These are phyloP conservation scores for Lojkania enalia DNA, from an alignment of 2,329 filamentous ascomycete genomes.

Conservation along the genomic window DNA sequence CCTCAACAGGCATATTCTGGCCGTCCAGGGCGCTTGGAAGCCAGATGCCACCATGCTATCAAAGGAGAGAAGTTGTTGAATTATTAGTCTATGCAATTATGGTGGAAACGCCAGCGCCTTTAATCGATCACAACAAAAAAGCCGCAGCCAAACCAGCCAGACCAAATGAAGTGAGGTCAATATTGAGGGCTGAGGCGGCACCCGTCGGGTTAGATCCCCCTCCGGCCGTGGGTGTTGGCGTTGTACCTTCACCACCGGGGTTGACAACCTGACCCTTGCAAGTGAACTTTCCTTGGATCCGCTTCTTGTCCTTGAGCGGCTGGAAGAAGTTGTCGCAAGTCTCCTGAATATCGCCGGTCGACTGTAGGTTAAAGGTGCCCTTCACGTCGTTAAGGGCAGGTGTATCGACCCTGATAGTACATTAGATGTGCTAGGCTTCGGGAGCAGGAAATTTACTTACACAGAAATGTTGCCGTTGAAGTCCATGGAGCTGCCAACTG, in stretches of 20 bases:
- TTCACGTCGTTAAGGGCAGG: constrained; percentile 55
- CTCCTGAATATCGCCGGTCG: constrained; percentile 45
- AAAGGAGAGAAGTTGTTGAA: constrained; percentile 35
- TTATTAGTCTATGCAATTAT: constrained; percentile 46
- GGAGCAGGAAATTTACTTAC: constrained; percentile 59
- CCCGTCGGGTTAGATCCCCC: constrained; percentile 29
- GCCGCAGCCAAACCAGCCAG: constrained; percentile 53
- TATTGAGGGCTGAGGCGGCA: constrained; percentile 46
- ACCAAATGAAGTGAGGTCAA: constrained; percentile 42
- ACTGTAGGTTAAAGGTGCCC: constrained; percentile 57
- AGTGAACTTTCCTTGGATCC: constrained; percentile 49
- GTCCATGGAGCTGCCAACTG: constrained; percentile 77
- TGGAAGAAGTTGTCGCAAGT: constrained; percentile 49
- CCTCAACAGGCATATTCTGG: constrained; percentile 26
- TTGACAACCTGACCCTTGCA: constrained; percentile 47
- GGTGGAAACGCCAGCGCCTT: constrained; percentile 43
- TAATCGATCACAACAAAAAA: constrained; percentile 50
- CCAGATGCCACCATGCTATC: constrained; percentile 36
- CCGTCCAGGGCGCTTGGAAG: constrained; percentile 24
- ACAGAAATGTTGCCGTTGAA: constrained; percentile 81
- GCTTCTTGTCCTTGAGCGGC: constrained; percentile 43
- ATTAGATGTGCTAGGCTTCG: constrained; percentile 31
- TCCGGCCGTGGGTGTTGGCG: constrained; percentile 35
- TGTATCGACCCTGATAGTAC: constrained; percentile 65
- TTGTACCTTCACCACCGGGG: constrained; percentile 42